Conservation (phyloP, 352 stramenopile species). For the Phytophthora sansomeana region DNA sequence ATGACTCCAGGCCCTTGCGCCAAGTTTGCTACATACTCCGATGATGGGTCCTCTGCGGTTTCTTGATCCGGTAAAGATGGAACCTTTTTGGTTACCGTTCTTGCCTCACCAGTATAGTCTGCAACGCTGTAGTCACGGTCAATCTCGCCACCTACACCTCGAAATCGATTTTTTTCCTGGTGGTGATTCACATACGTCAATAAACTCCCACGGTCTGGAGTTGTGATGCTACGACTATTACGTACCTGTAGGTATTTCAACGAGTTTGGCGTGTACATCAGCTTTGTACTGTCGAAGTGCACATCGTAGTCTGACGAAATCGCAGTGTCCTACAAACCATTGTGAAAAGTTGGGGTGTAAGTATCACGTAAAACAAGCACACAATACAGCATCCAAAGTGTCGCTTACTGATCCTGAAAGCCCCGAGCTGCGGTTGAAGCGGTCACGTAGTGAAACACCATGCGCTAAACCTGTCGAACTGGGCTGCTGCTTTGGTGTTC, state of each 20-base stretch:
- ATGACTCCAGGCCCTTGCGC: conserved; percentile 49
- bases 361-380: background rate
- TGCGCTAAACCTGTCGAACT: conserved; percentile 27
- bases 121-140: conserved; percentile 10
- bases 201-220: too few relatives aligned
- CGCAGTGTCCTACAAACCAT: conserved; percentile 46
- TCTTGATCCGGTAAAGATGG: conserved; percentile 23
- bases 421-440: conserved; percentile 30
- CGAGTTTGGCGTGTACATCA: conserved; percentile 74
- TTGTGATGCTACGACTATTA: background rate
- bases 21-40: conserved; percentile 46
- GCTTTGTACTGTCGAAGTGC: conserved; percentile 60
- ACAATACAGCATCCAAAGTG: background rate
- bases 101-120: conserved; percentile 40
- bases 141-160: background rate
- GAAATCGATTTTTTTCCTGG: conserved; percentile 41
- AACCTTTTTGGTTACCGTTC: conserved; percentile 19
- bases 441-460: conserved; percentile 29
- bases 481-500: conserved; percentile 20
- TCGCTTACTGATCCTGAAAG: conserved; percentile 44
- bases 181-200: background rate
- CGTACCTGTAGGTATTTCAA: conserved; percentile 75
- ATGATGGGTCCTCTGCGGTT: conserved; percentile 33
- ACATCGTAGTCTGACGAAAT: conserved; percentile 75
- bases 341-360: background rate